Evolutionary conservation across 225 moss, liverwort and hornwort genomes (phyloP), one percentile per base, ranked within the genome.

Genomic region (Straminergon stramineum): DNA sequence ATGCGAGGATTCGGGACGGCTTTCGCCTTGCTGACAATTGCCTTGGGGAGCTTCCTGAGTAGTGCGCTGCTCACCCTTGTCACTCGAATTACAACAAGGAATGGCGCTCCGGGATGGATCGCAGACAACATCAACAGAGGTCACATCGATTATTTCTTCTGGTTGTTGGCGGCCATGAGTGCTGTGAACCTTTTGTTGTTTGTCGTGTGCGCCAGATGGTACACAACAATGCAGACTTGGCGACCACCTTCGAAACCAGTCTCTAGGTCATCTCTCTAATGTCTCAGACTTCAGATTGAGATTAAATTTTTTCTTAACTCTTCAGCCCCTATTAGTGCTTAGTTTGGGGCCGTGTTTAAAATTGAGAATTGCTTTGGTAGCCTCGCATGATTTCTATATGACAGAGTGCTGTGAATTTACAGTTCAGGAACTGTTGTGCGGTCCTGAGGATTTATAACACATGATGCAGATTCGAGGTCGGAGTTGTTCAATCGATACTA

Each of bases 141-240:
- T 35, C 99, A 96, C 81, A 73, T 99, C 28, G 99, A 99, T 89
- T 96, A 96, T 69, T 99, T 99, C 90, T 97, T 97, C 89, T 99
- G 96, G 97, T 91, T 99, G 41, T 85, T 99, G 65, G 94, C 94
- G 4, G 94, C 85, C 23, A 92, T 97, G 84, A 96, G 97, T 79
- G 53, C 95, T 77, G 82, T 95, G 63, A 99, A 99, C 84, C 87
- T 99, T 10, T 41, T 93, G 58, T 87, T 94, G 66, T 99, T 93
- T 41, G 77, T 96, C 23, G 70, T 91, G n/a, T 94, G 95, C 87
- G 97, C 96, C 16, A 91, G 88, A 52, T 94, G 94, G 94, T 99
- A 96, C 87, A 95, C 88, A 60, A 89, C 91, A 56, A 90, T 91
- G 90, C 90, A 81, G 66, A 87, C 87, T 62, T 93, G 79, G 92